Percentiles rank a stretch among this genome's conserved stretches.
phyloP scores from a whole-genome alignment of 371 early-diverging fungal species.

The Mortierella sp. region DNA sequence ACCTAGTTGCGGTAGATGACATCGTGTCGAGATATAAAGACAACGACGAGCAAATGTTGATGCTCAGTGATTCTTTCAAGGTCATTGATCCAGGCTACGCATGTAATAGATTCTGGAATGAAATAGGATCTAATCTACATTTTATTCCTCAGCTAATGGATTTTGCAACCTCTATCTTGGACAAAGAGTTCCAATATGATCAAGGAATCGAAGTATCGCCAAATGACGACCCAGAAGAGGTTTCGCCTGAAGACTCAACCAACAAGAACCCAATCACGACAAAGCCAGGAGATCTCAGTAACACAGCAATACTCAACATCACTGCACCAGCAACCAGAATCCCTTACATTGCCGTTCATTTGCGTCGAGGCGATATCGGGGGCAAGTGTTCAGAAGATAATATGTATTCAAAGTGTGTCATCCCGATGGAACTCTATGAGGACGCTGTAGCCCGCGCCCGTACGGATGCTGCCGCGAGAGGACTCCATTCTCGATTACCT shows the following conservation, averaged over 20 bases:
- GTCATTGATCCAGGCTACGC: conserved; percentile 5
- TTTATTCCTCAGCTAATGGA: conserved; percentile 33
- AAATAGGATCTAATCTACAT: conserved; percentile 24
- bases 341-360: conserved; percentile 42
- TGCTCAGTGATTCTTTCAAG: conserved; percentile 26
- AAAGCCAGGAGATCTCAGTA: background rate
- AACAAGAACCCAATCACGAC: conserved; percentile 1
- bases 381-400: conserved; percentile 10
- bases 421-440: conserved; percentile 16
- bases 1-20: conserved; percentile 21
- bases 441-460: conserved; percentile 26
- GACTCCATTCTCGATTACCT: conserved; percentile 11
- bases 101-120: background rate
- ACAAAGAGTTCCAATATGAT: conserved; percentile 18
- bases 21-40: conserved; percentile 29
- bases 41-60: conserved; percentile 14
- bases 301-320: conserved; percentile 8
- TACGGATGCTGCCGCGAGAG: conserved; percentile 5
- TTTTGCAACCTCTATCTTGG: conserved; percentile 9
- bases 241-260: background rate
- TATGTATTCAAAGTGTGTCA: conserved; percentile 4
- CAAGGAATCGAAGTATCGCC: background rate
- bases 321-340: conserved; percentile 14
- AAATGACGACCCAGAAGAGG: conserved; percentile 23
- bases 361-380: conserved; percentile 36